These are phyloP conservation scores for Xylaria grammica DNA, from an alignment of 495 filamentous ascomycete species.

Conservation along the genomic window DNA sequence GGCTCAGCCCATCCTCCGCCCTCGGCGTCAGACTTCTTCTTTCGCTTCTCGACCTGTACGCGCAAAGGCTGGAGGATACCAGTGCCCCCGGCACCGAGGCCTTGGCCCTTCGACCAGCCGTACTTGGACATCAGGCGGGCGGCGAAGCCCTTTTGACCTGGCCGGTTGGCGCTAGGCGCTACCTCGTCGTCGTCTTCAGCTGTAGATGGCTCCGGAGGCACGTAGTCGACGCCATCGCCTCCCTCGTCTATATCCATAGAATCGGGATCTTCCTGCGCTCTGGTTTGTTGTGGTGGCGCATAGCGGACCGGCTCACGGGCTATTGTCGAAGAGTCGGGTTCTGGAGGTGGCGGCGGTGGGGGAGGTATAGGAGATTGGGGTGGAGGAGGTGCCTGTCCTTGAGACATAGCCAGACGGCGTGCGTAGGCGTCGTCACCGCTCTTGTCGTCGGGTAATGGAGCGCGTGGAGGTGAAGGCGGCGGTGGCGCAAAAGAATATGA, in stretches of 20 bases:
- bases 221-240: slow-evolving; percentile 48
- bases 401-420: slow-evolving; percentile 62
- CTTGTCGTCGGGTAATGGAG: slow-evolving; percentile 57
- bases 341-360: slow-evolving; percentile 56
- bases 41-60: slow-evolving; percentile 81
- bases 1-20: slow-evolving; percentile 77
- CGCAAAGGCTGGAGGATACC: slow-evolving; percentile 84
- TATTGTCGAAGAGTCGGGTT: slow-evolving; percentile 61
- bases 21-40: slow-evolving; percentile 77
- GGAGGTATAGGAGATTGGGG: slow-evolving; percentile 40
- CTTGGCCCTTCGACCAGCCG: slow-evolving; percentile 87
- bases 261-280: slow-evolving; percentile 37
- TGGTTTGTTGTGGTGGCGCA: slow-evolving; percentile 63
- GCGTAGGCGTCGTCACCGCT: slow-evolving; percentile 76
- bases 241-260: slow-evolving; percentile 59
- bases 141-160: slow-evolving; percentile 84
- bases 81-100: slow-evolving; percentile 77
- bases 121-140: slow-evolving; percentile 87
- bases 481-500: slow-evolving; percentile 76
- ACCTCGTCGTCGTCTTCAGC: slow-evolving; percentile 20
- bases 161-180: slow-evolving; percentile 64
- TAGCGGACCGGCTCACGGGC: slow-evolving; percentile 90
- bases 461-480: slow-evolving; percentile 53
- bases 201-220: slow-evolving; percentile 34
- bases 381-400: slow-evolving; percentile 46